A percentile compares a stretch with the other conserved stretches of the same genome.
These are phyloP conservation scores for Rhodotorula kratochvilovae DNA, from an alignment of 768 basidiomycete species.

Conservation along the genomic window DNA sequence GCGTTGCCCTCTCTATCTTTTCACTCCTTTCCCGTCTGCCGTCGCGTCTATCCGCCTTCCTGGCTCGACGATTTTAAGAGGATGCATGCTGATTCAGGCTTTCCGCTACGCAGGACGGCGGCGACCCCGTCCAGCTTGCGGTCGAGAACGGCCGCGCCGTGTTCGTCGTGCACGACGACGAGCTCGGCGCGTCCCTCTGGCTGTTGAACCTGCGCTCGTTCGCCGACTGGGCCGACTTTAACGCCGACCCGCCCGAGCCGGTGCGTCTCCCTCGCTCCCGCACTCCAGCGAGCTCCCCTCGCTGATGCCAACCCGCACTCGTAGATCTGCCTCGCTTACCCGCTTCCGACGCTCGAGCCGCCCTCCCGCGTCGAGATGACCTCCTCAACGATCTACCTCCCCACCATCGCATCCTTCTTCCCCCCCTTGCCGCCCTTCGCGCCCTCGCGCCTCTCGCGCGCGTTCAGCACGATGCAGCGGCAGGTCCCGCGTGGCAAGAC, in stretches of 20 bases:
- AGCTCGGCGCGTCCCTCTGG: constrained; percentile 1
- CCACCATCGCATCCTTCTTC: not conserved
- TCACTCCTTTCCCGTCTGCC: too few relatives aligned
- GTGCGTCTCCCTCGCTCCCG: not conserved
- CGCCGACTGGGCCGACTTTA: constrained; percentile 6
- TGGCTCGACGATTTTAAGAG: too few relatives aligned
- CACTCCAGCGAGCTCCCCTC: too few relatives aligned
- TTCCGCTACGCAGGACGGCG: not conserved
- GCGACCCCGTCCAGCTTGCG: constrained; percentile 11
- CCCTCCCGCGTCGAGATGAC: constrained; percentile 19
- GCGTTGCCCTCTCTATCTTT: not conserved
- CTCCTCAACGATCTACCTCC: constrained; percentile 16
- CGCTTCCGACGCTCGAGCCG: not conserved
- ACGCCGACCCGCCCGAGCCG: constrained; percentile 3
- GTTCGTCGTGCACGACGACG: not conserved
- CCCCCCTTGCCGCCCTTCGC: not conserved
- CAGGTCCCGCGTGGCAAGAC: not conserved
- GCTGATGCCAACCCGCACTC: not conserved
- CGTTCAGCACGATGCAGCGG: not conserved
- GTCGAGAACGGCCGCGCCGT: constrained; percentile 30
- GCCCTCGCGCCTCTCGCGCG: not conserved
- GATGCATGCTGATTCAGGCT: not conserved
- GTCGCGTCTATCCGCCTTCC: not conserved
- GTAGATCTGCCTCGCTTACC: constrained; percentile 15
- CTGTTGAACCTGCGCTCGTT: constrained; percentile 3